Evolutionary conservation across 305 asterid species (phyloP), one percentile per base, ranked within the genome.

Genomic region (Solanum hybrid): DNA sequence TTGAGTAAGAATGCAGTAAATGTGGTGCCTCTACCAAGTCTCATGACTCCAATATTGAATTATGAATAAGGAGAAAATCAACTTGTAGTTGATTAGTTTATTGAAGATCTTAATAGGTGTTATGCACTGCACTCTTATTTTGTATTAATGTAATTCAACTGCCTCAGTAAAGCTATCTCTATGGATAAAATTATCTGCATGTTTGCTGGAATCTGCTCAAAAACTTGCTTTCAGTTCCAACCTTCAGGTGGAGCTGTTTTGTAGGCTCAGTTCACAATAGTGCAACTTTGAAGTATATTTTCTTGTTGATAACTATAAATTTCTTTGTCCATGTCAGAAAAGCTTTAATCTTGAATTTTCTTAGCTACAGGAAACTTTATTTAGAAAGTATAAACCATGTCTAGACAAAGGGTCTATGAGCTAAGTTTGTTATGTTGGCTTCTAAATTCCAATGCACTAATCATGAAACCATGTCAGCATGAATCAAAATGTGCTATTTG

Each of bases 11-110:
- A 51, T 84, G 75, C 28, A 87, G 61, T 34, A n/a, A 84, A 20
- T 51, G 79, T 87, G 61, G 57, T 92, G 28, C 77, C 88, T 83
- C 46, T 91, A 71, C 90, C 75, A 51, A 84, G 42, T 84, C 11
- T 51, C 75, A 31, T 84, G 86, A 78, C 40, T 51, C 75, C 88
- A 11, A 11, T 31, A 51, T 51, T 84, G 26, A 29, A 18, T 51
- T 11, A 51, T 84, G 88, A 57, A 84, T 24, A 34, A 84, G 42
- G 40, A 51, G 75, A 64, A 46, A 51, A 51, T 51, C 42, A 51
- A 84, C 75, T 84, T 51, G 8, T 84, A 18, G 75, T 29, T 84
- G 57, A 46, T 83, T 84, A 51, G 88, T 26, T 84, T 71, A 51
- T 57, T 85, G 76, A n/a, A 33, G 77, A 84, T 85, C 46, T 85